Evolutionary conservation across 2,329 filamentous ascomycete species (phyloP).

Genomic region (Pestalotiopsis sp.): DNA sequence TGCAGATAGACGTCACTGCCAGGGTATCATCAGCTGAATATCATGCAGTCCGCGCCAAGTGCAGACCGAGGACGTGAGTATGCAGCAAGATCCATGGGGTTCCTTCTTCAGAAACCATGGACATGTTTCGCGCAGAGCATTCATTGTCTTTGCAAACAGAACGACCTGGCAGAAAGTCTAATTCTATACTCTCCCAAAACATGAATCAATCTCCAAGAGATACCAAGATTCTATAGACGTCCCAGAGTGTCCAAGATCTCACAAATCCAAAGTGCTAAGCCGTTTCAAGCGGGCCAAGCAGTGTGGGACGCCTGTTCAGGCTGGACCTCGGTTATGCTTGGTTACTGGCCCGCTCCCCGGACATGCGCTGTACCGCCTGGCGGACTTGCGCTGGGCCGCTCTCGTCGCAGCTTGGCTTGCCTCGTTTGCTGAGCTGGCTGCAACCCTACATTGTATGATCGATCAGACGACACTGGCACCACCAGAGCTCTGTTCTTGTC

Average conservation of each 20-base stretch:
- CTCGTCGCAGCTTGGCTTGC: no score
- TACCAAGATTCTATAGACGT: not conserved
- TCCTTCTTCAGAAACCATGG: no score
- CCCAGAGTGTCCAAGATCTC: not conserved
- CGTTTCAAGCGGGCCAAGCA: not conserved
- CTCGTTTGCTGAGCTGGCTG: not conserved
- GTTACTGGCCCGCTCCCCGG: not conserved
- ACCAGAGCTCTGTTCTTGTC: not conserved
- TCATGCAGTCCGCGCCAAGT: no score
- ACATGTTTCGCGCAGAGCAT: no score
- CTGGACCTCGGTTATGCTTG: not conserved
- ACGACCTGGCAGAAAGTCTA: no score
- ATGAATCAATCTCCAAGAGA: no score
- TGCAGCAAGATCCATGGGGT: no score
- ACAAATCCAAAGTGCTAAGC: not conserved
- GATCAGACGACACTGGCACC: not conserved
- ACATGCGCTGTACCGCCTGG: not conserved
- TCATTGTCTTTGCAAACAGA: no score
- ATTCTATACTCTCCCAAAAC: not conserved
- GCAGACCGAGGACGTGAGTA: no score
- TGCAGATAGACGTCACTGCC: no score
- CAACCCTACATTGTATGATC: not conserved
- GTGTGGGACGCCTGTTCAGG: not conserved
- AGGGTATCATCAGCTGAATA: no score
- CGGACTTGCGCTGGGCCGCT: no score